These are phyloP conservation scores for Oidium heveae DNA, from an alignment of 2,329 filamentous ascomycete genomes.

Conservation along the genomic window DNA sequence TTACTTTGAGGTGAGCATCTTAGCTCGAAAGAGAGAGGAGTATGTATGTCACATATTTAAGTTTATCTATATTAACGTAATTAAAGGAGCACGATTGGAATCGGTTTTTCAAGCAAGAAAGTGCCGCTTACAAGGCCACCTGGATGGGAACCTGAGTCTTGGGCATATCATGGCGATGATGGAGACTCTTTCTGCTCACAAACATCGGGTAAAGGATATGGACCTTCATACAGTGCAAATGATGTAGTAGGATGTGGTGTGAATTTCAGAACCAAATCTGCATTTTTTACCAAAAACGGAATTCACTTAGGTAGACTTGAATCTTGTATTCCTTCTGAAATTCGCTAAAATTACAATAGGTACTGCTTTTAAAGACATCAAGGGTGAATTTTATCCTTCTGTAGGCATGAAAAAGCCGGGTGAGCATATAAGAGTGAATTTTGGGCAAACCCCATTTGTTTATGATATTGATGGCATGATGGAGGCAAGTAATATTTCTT, in stretches of 20 bases:
- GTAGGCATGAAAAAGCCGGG: no score
- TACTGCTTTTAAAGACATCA: no score
- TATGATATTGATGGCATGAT: no score
- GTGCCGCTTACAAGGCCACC: slow-evolving; percentile 29
- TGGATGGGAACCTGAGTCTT: slow-evolving; percentile 43
- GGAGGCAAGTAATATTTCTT: no score
- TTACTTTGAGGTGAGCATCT: slow-evolving; percentile 58
- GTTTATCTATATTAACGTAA: no score
- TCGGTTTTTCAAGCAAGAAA: slow-evolving; percentile 32
- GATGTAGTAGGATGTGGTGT: slow-evolving; percentile 40
- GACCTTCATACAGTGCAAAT: slow-evolving; percentile 25
- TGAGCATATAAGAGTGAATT: no score
- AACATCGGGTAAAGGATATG: slow-evolving; percentile 30
- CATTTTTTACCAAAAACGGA: slow-evolving; percentile 47
- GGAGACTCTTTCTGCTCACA: slow-evolving; percentile 33
- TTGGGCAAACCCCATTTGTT: no score
- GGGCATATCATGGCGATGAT: slow-evolving; percentile 45
- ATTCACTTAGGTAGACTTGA: slow-evolving; percentile 28
- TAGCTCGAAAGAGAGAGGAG: slow-evolving; percentile 43
- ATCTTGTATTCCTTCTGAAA: no score
- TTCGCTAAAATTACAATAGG: no score
- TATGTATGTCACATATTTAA: slow-evolving; percentile 18
- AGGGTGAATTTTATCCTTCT: no score
- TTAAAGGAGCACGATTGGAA: slow-evolving; percentile 30
- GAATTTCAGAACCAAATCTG: slow-evolving; percentile 35